Evolutionary conservation across 176 grass and related monocot genomes (phyloP).

Genomic region (Eragrostis curvula): DNA sequence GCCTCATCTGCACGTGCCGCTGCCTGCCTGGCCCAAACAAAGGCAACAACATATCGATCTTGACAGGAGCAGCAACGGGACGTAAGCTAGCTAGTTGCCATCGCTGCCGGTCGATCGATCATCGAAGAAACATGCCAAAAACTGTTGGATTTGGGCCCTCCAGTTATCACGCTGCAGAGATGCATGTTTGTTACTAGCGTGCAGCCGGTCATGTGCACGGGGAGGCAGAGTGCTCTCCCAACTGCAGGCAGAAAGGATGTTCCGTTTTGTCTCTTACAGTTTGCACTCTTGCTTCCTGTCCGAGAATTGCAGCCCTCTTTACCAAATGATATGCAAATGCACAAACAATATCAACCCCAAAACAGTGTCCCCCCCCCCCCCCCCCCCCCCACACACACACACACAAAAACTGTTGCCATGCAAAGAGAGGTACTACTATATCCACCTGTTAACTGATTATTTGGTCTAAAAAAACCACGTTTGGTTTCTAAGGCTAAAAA

Average conservation of each 20-base stretch:
- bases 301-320: background rate
- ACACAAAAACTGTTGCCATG: too few species aligned
- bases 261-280: background rate
- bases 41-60: slow-evolving; percentile 1
- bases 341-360: too few species aligned
- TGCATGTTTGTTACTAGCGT: background rate
- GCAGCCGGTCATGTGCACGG: background rate
- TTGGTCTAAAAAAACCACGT: too few species aligned
- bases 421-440: too few species aligned
- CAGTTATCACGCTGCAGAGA: background rate
- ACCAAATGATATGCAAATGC: background rate
- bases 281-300: background rate
- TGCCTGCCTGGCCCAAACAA: background rate
- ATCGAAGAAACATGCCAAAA: background rate
- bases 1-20: background rate
- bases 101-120: background rate
- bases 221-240: slow-evolving; percentile 13
- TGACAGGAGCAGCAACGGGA: background rate
- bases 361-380: too few species aligned
- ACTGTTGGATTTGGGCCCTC: background rate
- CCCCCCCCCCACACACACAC: too few species aligned
- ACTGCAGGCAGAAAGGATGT: slow-evolving; percentile 24
- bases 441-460: too few species aligned
- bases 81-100: too few species aligned
- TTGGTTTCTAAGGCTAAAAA: too few species aligned